Base-by-base conservation (phyloP, 768 basidiomycete species). In the Hydnum rufescens region DNA sequence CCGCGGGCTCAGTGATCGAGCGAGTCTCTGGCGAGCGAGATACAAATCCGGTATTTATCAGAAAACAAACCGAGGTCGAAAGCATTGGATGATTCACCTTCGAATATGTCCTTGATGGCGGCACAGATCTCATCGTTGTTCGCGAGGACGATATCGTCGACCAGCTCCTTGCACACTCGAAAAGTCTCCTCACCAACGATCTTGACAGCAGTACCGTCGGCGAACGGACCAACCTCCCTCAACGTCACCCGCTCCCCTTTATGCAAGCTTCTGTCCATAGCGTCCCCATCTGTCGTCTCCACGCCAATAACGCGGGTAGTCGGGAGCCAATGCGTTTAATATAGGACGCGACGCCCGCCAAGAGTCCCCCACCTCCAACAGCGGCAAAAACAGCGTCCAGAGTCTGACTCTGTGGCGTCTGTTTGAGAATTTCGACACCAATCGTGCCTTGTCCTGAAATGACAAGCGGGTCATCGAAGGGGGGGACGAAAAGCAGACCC, bases 91-190 rank as follows among this genome's bases (percentile, higher is more conserved):
- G 49, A 26, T 69, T 54, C 56, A 87, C 93, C 93, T 70, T 97
- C 90, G 61, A 97, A 99, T 29, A 97, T 82, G 60, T 99, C 95
- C 67, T 97, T 97, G 68, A 97, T 96, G 3, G 90, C 90, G 4
- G 95, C 95, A 62, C 95, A 99, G 43, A 99, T 78, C 64, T 93
- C 93, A 62, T 99, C 95, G 57, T 95, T 97, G 62, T 85, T 77
- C 29, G 82, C 86, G 60, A 81, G 75, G 49, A 90, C 77, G 31
- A 97, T 66, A 2, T 75, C 78, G 58, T 96, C 89, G 19, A 97
- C 65, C 32, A 86, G 70, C 46, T 82, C 71, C 64, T 83, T 73
- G 67, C 93, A 97, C 55, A 99, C 76, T 54, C 93, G 75, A 67
- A 96, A 95, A 0, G 88, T 80, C 63, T 99, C 95, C 65, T 80